Conservation (phyloP, 768 basidiomycete species). For the Pilatotrama ljubarskyi region DNA sequence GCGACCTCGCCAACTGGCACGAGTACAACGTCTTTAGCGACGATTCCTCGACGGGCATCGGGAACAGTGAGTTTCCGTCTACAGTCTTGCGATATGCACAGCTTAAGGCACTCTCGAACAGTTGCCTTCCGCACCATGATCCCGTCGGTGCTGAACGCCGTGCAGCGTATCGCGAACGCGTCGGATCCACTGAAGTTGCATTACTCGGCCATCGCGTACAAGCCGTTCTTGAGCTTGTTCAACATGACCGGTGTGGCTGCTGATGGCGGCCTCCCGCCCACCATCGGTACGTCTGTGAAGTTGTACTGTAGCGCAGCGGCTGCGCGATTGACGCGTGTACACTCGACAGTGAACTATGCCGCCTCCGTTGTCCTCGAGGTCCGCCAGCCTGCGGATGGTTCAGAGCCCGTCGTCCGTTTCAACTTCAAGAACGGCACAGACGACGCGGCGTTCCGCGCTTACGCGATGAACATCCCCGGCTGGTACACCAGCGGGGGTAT, state of each 20-base stretch:
- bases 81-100: no score
- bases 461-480: conserved; percentile 43
- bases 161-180: conserved; percentile 51
- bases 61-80: conserved; percentile 27
- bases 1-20: conserved; percentile 69
- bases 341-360: conserved; percentile 57
- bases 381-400: conserved; percentile 45
- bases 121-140: conserved; percentile 69
- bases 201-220: conserved; percentile 67
- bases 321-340: not conserved
- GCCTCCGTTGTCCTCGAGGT: conserved; percentile 60
- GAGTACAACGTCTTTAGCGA: conserved; percentile 69
- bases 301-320: no score
- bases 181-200: conserved; percentile 56
- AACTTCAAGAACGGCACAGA: conserved; percentile 70
- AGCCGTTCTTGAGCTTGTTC: conserved; percentile 77
- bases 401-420: conserved; percentile 57
- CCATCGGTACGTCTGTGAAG: conserved; percentile 49
- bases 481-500: conserved; percentile 31
- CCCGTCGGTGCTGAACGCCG: conserved; percentile 56
- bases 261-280: conserved; percentile 52
- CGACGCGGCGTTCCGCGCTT: conserved; percentile 46
- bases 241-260: conserved; percentile 66
- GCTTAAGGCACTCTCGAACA: conserved; percentile 26
- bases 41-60: conserved; percentile 52